Evolutionary conservation across 169 alveolate genomes (phyloP).

Genomic region (Hepatocystis sp.): DNA sequence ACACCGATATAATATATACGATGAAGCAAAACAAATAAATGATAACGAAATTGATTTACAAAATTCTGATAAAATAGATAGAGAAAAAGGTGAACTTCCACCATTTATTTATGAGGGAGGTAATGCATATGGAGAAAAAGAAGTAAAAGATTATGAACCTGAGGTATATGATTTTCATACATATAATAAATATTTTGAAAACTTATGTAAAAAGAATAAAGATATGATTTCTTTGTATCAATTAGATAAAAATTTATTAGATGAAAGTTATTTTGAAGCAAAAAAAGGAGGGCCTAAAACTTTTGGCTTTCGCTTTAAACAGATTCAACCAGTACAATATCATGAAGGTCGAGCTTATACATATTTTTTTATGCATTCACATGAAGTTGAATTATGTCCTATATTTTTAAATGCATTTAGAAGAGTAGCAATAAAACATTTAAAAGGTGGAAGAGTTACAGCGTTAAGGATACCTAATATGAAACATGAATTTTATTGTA

Average conservation of each 20-base stretch:
- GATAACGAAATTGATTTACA: conserved; percentile 36
- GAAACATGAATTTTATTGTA: conserved; percentile 85
- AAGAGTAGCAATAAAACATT: conserved; percentile 85
- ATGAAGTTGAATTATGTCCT: conserved; percentile 86
- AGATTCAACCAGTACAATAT: conserved; percentile 88
- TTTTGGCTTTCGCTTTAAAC: conserved; percentile 89
- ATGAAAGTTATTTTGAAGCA: conserved; percentile 74
- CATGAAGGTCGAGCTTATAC: conserved; percentile 88
- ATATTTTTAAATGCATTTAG: conserved; percentile 87
- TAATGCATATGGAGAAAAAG: conserved; percentile 36
- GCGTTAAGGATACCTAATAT: conserved; percentile 88
- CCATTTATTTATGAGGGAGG: conserved; percentile 69
- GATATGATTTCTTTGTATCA: conserved; percentile 52
- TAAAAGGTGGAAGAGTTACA: conserved; percentile 88
- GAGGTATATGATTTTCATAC: conserved; percentile 75
- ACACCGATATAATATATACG: conserved; percentile 55
- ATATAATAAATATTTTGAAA: conserved; percentile 74
- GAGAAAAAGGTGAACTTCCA: conserved; percentile 35
- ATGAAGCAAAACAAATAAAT: conserved; percentile 27
- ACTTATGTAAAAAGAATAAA: conserved; percentile 64
- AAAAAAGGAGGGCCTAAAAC: conserved; percentile 80
- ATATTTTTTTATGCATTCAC: conserved; percentile 88
- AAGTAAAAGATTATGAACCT: conserved; percentile 67
- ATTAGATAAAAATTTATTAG: conserved; percentile 53
- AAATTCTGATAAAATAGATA: conserved; percentile 56